phyloP scores from a whole-genome alignment of 1,284 basidiomycete genomes.

The Fomitiporia mediterranea region DNA sequence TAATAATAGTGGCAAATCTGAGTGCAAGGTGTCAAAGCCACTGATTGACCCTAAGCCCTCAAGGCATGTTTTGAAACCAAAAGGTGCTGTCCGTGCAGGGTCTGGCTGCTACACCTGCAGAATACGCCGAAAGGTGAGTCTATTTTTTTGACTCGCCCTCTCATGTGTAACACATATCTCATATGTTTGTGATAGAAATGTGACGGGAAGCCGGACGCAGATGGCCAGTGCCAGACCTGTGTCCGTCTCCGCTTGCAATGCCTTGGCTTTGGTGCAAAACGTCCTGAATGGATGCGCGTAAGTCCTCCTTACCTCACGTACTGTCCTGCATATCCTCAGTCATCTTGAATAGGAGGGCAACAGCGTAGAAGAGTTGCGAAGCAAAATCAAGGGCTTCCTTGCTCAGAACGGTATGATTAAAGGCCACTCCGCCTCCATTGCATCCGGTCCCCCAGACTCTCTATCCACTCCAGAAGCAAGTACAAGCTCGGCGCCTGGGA shows the following conservation, averaged over 20 bases:
- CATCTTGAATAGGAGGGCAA: constrained; percentile 52
- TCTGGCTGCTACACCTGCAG: constrained; percentile 82
- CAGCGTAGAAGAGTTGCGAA: constrained; percentile 60
- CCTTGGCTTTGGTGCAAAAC: constrained; percentile 76
- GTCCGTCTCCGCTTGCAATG: constrained; percentile 77
- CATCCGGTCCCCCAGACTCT: not conserved
- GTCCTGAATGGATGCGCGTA: constrained; percentile 81
- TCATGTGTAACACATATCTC: constrained; percentile 20
- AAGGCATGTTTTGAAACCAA: too few species aligned
- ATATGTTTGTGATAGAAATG: constrained; percentile 56
- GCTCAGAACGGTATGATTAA: constrained; percentile 82
- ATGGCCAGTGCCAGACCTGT: constrained; percentile 70
- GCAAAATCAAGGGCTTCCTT: constrained; percentile 72
- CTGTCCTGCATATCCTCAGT: constrained; percentile 2
- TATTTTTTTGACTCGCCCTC: constrained; percentile 21
- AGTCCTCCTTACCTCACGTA: constrained; percentile 11
- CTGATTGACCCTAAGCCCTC: too few species aligned
- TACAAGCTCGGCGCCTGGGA: not conserved
- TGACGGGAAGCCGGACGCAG: constrained; percentile 61
- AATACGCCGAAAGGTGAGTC: constrained; percentile 69
- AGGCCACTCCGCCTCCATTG: constrained; percentile 50
- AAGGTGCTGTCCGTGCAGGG: constrained; percentile 75
- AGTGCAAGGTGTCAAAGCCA: too few species aligned
- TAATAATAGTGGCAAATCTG: too few species aligned
- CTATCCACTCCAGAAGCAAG: not conserved